Evolutionary conservation across 371 early-diverging fungal species (phyloP), one percentile per base, ranked within the genome.

Genomic region (Mucor velutinosus): DNA sequence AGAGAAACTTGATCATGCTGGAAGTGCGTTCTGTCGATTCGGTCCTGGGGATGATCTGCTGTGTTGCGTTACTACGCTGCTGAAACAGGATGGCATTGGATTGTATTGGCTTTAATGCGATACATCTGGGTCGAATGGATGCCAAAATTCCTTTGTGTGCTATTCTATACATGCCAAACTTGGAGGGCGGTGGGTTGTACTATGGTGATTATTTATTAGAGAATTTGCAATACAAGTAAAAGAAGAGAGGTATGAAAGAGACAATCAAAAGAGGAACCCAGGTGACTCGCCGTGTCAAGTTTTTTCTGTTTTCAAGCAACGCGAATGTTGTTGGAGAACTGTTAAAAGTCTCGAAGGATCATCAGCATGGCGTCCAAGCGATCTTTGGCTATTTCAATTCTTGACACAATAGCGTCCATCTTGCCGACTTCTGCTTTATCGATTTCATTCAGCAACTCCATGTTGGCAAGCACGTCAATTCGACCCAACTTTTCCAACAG

Each of bases 401-500:
- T 71, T 30, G 84, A 79, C 25, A 90, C 62, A 4, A 85, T 76
- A 0, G 70, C 71, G 6, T 86, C 74, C 73, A 92, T 79, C 15
- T 76, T 69, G 0, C 69, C 76, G 30, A 90, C 61, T 62, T 87
- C 86, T 30, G 69, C 73, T 53, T 80, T 81, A 43, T 95, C 93
- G 3, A 68, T 70, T 32, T 76, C 86, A 27, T 83, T 80, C 29
- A 93, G 76, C 37, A 90, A 67, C 11, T 74, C 78, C 51, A 77
- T 80, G 64, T 91, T 89, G 14, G 72, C 80, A 57, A 79, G 74
- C 17, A 95, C 90, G 69, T 95, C 95, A 33, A 84, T 74, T 25
- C 95, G 88, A 53, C 88, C 82, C 41, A 87, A 71, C 75, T 97
- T 95, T 25, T 91, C 90, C 43, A 94, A 58, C 55, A 97, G 80